Evolutionary conservation across 106 monocot genomes (phyloP).

Genomic region (Hemerocallis citrina): DNA sequence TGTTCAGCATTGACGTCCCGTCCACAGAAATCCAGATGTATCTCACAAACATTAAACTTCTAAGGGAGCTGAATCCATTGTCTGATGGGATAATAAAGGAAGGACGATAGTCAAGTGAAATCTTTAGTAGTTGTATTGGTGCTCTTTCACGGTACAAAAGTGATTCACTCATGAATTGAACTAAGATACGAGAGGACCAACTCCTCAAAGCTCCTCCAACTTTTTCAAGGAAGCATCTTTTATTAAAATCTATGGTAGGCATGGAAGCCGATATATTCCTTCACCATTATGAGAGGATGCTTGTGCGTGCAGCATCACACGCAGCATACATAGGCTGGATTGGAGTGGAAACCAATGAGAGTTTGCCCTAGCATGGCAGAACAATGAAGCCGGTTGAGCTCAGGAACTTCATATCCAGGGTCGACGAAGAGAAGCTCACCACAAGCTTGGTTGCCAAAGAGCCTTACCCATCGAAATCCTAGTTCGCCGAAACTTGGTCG

Average conservation of each 20-base stretch:
- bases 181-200: neutral
- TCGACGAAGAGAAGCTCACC: too few species aligned
- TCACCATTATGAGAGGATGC: neutral
- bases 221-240: neutral
- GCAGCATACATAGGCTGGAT: neutral
- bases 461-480: too few species aligned
- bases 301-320: neutral
- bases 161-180: neutral
- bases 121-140: neutral
- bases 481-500: too few species aligned
- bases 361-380: too few species aligned
- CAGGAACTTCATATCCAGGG: too few species aligned
- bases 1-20: neutral
- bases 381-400: too few species aligned
- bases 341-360: too few species aligned
- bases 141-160: neutral
- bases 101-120: neutral
- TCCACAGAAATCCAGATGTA: neutral
- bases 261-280: neutral
- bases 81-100: neutral
- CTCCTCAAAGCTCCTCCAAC: neutral
- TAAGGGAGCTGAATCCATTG: neutral
- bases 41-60: slow-evolving; percentile 2
- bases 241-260: neutral
- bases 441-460: too few species aligned